These are phyloP conservation scores for Akanthomyces muscarius DNA, from an alignment of 2,329 filamentous ascomycete genomes.

Conservation along the genomic window DNA sequence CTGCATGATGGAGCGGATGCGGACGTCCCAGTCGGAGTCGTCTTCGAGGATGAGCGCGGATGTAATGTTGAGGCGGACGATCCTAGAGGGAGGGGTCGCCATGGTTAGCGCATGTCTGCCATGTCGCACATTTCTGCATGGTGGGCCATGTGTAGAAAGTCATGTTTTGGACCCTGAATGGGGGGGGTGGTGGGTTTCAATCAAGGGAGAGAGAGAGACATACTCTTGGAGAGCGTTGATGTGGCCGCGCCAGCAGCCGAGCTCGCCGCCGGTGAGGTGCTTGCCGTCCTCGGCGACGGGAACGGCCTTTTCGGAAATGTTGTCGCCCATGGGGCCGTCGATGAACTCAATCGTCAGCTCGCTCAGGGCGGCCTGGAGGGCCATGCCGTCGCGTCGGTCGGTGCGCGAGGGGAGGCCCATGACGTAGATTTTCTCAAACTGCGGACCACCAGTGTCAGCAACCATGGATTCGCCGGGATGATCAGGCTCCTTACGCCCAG, in stretches of 20 bases:
- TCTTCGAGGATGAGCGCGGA: slow-evolving; percentile 51
- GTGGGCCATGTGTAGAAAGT: no score
- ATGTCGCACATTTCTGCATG: no score
- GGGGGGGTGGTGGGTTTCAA: no score
- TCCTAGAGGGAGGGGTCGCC: slow-evolving; percentile 19
- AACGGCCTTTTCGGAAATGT: slow-evolving; percentile 35
- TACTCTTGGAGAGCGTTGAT: slow-evolving; percentile 33
- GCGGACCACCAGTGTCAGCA: neutral
- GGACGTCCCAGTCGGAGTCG: slow-evolving; percentile 53
- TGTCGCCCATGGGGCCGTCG: slow-evolving; percentile 38
- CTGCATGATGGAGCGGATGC: slow-evolving; percentile 43
- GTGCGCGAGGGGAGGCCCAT: slow-evolving; percentile 46
- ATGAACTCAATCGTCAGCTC: slow-evolving; percentile 42
- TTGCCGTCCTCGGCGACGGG: slow-evolving; percentile 19
- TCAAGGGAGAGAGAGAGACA: slow-evolving; percentile 6
- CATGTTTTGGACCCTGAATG: no score
- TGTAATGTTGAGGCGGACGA: slow-evolving; percentile 40
- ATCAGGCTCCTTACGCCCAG: neutral
- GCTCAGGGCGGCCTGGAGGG: slow-evolving; percentile 42
- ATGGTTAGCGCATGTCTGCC: neutral
- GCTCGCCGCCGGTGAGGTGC: slow-evolving; percentile 13
- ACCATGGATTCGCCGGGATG: neutral
- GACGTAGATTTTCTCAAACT: slow-evolving; percentile 34
- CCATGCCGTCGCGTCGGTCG: slow-evolving; percentile 47
- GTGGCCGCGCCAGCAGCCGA: slow-evolving; percentile 34